Conservation (phyloP, 2,329 filamentous ascomycete genomes). For the Coniochaeta sp. region DNA sequence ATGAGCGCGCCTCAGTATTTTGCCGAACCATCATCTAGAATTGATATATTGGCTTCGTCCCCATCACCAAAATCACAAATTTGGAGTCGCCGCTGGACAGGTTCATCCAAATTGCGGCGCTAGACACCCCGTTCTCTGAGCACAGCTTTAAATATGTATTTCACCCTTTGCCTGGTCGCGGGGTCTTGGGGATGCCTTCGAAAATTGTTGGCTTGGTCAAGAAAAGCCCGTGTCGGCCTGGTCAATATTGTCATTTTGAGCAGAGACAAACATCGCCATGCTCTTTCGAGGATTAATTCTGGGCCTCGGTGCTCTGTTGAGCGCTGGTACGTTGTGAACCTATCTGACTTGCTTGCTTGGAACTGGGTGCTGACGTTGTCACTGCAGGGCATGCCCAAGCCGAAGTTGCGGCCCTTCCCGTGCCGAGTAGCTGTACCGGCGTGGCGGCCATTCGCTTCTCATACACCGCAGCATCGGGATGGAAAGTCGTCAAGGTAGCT, state of each 20-base stretch:
- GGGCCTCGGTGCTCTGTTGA: neutral
- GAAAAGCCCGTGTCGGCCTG: neutral
- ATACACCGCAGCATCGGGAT: slow-evolving; percentile 21
- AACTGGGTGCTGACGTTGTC: neutral
- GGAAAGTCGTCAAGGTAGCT: slow-evolving; percentile 25
- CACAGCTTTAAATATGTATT: neutral
- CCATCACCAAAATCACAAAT: neutral
- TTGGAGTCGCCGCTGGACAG: neutral
- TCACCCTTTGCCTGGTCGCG: neutral
- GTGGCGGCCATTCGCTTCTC: slow-evolving; percentile 18
- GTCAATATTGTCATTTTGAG: neutral
- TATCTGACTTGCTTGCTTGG: too few relatives aligned
- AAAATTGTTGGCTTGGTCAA: neutral
- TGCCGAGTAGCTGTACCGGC: slow-evolving; percentile 15
- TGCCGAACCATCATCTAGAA: neutral
- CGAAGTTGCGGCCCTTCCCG: neutral
- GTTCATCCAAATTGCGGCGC: slow-evolving; percentile 1
- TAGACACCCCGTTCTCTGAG: neutral
- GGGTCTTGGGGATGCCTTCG: neutral
- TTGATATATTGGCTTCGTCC: neutral
- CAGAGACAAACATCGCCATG: neutral
- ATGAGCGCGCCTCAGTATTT: neutral
- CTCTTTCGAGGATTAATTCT: neutral
- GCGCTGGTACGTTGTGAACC: neutral
- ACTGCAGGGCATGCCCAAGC: neutral